A percentile compares a stretch with the other conserved stretches of the same genome.
These are phyloP conservation scores for Pharnaceum exiguum DNA, from an alignment of 148 eudicot species.

Conservation along the genomic window DNA sequence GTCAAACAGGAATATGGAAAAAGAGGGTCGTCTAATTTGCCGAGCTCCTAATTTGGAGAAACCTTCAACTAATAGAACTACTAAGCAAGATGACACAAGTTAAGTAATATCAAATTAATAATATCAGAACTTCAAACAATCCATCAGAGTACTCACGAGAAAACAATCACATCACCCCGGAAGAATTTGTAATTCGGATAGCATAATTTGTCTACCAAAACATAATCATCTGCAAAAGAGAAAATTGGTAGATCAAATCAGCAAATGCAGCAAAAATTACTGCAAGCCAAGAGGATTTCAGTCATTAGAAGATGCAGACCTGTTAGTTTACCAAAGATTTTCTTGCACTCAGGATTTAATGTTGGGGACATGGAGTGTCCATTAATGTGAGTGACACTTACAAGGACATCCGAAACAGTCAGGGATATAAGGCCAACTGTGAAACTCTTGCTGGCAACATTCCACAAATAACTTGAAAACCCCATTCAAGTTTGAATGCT, in stretches of 20 bases:
- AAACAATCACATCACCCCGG: constrained; percentile 81
- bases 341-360: constrained; percentile 56
- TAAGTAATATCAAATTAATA: neutral
- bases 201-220: constrained; percentile 83
- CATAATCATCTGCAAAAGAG: constrained; percentile 64
- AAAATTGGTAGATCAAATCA: neutral
- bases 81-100: constrained; percentile 3
- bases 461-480: constrained; percentile 43
- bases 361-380: constrained; percentile 92
- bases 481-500: constrained; percentile 36
- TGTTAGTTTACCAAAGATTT: constrained; percentile 22
- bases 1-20: too few relatives aligned
- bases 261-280: neutral
- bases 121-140: neutral
- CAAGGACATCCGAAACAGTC: constrained; percentile 71
- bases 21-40: too few relatives aligned
- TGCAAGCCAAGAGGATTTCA: neutral
- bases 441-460: constrained; percentile 47
- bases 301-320: constrained; percentile 28
- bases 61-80: neutral
- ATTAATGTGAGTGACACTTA: constrained; percentile 43
- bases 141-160: constrained; percentile 44
- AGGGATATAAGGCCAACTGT: constrained; percentile 62
- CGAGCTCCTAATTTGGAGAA: too few relatives aligned
- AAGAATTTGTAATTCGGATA: constrained; percentile 71